Evolutionary conservation across 768 basidiomycete species (phyloP).

Genomic region (Russula brevipes): DNA sequence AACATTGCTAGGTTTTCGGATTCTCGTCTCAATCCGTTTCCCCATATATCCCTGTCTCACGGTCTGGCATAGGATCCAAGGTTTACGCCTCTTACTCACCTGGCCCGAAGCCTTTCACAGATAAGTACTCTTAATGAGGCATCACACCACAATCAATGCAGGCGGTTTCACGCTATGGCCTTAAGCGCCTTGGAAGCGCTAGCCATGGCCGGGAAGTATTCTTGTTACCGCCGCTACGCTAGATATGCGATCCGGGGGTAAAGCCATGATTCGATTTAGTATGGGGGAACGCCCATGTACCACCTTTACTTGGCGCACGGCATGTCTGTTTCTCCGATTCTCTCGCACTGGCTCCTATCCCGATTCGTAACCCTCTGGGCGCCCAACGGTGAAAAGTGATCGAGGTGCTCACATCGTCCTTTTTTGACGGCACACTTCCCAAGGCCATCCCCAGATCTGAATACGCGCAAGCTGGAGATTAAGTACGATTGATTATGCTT

Average conservation of each 20-base stretch:
- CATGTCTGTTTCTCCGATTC: slow-evolving; percentile 32
- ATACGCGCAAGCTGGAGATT: slow-evolving; percentile 21
- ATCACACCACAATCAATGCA: slow-evolving; percentile 54
- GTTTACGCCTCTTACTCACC: slow-evolving; percentile 68
- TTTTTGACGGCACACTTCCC: slow-evolving; percentile 25
- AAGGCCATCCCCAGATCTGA: slow-evolving; percentile 12
- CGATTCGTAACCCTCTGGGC: slow-evolving; percentile 12
- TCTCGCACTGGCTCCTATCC: slow-evolving; percentile 24
- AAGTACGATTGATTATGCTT: slow-evolving; percentile 7
- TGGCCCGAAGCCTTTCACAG: slow-evolving; percentile 36
- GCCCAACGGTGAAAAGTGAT: slow-evolving; percentile 23
- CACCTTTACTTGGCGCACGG: slow-evolving; percentile 23
- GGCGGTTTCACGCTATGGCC: slow-evolving; percentile 78
- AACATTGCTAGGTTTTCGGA: slow-evolving; percentile 56
- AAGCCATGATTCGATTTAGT: too few species aligned
- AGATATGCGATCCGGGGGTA: neutral
- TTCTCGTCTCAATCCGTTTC: slow-evolving; percentile 37
- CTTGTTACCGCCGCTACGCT: slow-evolving; percentile 21
- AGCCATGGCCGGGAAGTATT: slow-evolving; percentile 35
- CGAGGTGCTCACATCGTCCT: slow-evolving; percentile 25
- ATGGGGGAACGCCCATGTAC: neutral
- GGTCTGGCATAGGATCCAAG: slow-evolving; percentile 76
- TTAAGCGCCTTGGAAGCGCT: slow-evolving; percentile 48
- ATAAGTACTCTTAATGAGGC: slow-evolving; percentile 16
- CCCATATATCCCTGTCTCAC: slow-evolving; percentile 48